Base-by-base conservation (phyloP, 2,329 filamentous ascomycete genomes). In the Clarireedia hainanense region DNA sequence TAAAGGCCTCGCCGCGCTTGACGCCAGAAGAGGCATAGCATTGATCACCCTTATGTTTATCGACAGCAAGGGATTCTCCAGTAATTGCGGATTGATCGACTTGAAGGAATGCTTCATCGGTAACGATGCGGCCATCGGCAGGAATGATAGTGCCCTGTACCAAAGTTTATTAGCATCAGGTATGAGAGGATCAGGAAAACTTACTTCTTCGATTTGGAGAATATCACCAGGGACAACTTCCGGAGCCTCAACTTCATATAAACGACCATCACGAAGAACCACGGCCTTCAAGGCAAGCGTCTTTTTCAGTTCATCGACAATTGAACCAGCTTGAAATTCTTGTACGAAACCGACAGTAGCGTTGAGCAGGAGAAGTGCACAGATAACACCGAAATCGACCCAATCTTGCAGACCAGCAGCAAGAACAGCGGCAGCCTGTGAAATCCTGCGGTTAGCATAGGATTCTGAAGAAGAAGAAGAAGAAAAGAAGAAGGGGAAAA, bases 341-440 rank as follows among this genome's bases (percentile, higher is more conserved):
- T 95, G 90, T 58, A 91, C 77, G 74, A 95, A 95, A 74, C 90
- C 89, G 61, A 95, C 90, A 61, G 74, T 76, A 43, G 90, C 90
- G 75, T 95, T 95, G 62, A 95, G 86, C 63, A 95, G 71, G 9
- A 95, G 80, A 50, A 95, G 79, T 68, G 76, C 89, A 72, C 86
- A 90, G 64, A 95, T 95, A 68, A 95, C 89, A 78, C 89, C 90
- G 68, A 95, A 92, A 76, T 95, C 90, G 62, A 95, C 87, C 90
- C 90, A 95, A 67, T 94, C 88, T 73, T 88, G 74, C 43, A 95
- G 82, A 83, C 88, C 88, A 60, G 86, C 88, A 69, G 90, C 89
- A 57, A 95, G 80, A 68, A 91, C 77, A 64, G 87, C 87, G 60
- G 89, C 88, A 73, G 71, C 72, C 72, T 74, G 65, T 61, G 5